These are phyloP conservation scores for Fusarium mangiferae DNA, from an alignment of 2,329 filamentous ascomycete genomes.

Conservation along the genomic window DNA sequence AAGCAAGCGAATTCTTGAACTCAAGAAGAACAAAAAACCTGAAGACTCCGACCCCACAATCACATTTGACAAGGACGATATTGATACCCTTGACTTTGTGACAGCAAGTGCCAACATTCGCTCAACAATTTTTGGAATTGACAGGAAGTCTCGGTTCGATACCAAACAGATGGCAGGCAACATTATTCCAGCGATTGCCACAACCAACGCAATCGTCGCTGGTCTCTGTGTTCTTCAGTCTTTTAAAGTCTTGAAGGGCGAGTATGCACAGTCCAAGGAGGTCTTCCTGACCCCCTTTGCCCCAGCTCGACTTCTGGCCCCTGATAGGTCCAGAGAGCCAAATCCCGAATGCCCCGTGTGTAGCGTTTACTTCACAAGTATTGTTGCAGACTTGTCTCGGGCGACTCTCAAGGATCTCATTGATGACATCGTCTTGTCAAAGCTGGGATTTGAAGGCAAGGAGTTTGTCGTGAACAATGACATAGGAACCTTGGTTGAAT, in stretches of 20 bases:
- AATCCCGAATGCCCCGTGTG: slow-evolving; percentile 89
- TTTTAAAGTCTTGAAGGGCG: slow-evolving; percentile 85
- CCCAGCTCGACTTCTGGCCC: slow-evolving; percentile 66
- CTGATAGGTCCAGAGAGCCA: slow-evolving; percentile 68
- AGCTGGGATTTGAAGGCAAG: slow-evolving; percentile 79
- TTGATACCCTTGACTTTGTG: slow-evolving; percentile 95
- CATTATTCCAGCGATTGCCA: slow-evolving; percentile 98
- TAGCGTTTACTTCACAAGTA: slow-evolving; percentile 73
- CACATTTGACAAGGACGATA: slow-evolving; percentile 95
- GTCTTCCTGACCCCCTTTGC: slow-evolving; percentile 82
- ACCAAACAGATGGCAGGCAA: slow-evolving; percentile 99
- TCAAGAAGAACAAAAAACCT: slow-evolving; percentile 62
- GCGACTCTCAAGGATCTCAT: slow-evolving; percentile 85
- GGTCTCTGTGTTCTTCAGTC: slow-evolving; percentile 91
- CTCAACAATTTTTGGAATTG: slow-evolving; percentile 89
- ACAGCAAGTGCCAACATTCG: slow-evolving; percentile 89
- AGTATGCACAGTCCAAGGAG: slow-evolving; percentile 79
- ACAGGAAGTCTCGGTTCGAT: slow-evolving; percentile 89
- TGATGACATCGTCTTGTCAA: slow-evolving; percentile 73
- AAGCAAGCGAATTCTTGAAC: slow-evolving; percentile 75
- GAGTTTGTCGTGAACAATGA: slow-evolving; percentile 84
- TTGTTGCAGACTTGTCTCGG: slow-evolving; percentile 74
- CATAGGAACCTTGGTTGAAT: slow-evolving; percentile 76
- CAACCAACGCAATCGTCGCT: slow-evolving; percentile 96
- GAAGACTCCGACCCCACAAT: slow-evolving; percentile 72